phyloP scores from a whole-genome alignment of 2,329 filamentous ascomycete species.

The Fusarium penzigii region DNA sequence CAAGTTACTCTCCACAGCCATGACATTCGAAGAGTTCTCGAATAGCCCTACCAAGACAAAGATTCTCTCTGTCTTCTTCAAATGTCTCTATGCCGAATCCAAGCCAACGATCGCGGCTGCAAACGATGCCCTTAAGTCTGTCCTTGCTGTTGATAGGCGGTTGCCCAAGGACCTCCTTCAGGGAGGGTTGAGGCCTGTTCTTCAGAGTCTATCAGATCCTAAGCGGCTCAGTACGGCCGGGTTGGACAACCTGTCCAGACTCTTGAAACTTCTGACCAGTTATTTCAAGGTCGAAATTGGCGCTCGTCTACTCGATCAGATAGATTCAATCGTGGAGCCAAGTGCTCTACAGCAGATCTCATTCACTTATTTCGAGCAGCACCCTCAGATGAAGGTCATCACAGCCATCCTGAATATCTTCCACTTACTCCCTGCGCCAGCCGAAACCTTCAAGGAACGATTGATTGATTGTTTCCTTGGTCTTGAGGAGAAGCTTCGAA shows the following conservation, averaged over 20 bases:
- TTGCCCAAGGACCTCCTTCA: constrained; percentile 94
- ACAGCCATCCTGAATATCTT: constrained; percentile 96
- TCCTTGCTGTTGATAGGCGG: constrained; percentile 85
- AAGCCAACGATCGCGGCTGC: constrained; percentile 91
- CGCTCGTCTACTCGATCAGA: constrained; percentile 86
- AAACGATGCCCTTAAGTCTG: constrained; percentile 84
- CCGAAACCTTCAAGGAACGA: constrained; percentile 86
- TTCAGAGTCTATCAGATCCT: constrained; percentile 93
- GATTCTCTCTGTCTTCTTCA: constrained; percentile 97
- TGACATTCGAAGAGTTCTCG: constrained; percentile 89
- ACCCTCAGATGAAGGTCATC: constrained; percentile 89
- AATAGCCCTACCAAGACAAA: constrained; percentile 66
- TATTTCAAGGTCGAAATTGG: constrained; percentile 99
- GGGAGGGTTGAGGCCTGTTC: constrained; percentile 88
- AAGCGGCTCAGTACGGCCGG: constrained; percentile 87
- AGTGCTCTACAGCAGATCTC: constrained; percentile 82
- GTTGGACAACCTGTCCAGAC: constrained; percentile 84
- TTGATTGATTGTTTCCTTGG: constrained; percentile 89
- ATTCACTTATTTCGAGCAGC: constrained; percentile 92
- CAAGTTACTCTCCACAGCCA: constrained; percentile 87
- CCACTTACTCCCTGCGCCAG: constrained; percentile 87
- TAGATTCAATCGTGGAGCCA: constrained; percentile 85
- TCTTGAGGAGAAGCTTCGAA: constrained; percentile 78
- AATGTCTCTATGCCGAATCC: constrained; percentile 91
- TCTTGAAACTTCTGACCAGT: constrained; percentile 89